These are phyloP conservation scores for Vitis hybrid DNA, from an alignment of 177 flowering plant genomes.

Conservation along the genomic window DNA sequence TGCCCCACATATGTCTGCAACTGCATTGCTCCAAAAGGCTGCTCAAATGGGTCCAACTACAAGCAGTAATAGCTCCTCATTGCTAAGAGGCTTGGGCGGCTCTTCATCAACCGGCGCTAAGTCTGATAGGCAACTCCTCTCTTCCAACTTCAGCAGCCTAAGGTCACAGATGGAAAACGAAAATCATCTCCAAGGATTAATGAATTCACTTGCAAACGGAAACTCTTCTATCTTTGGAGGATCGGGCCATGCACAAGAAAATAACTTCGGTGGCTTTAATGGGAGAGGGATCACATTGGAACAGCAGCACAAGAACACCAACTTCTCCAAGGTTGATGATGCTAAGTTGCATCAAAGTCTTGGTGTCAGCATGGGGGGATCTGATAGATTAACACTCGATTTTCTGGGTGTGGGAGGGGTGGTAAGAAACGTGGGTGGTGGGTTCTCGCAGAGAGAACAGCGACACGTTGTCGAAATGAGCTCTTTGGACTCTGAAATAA, in stretches of 20 bases:
- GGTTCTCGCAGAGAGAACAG: slow-evolving; percentile 21
- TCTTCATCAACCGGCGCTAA: slow-evolving; percentile 28
- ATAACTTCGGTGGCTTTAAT: slow-evolving; percentile 30
- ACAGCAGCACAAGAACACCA: slow-evolving; percentile 19
- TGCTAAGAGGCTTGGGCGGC: slow-evolving; percentile 47
- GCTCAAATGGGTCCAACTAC: slow-evolving; percentile 70
- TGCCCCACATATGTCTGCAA: slow-evolving; percentile 68
- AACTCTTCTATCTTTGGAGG: slow-evolving; percentile 41
- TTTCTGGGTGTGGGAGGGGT: slow-evolving; percentile 46
- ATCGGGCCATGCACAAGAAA: slow-evolving; percentile 24
- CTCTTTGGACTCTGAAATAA: slow-evolving; percentile 21
- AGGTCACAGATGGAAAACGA: slow-evolving; percentile 41
- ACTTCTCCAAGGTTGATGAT: slow-evolving; percentile 27
- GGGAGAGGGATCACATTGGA: slow-evolving; percentile 6
- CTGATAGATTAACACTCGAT: slow-evolving; percentile 46
- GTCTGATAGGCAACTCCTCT: slow-evolving; percentile 23
- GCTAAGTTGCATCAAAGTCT: slow-evolving; percentile 41
- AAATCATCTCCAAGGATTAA: slow-evolving; percentile 50
- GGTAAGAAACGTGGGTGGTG: slow-evolving; percentile 26
- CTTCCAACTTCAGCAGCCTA: slow-evolving; percentile 28
- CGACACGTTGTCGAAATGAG: slow-evolving; percentile 14
- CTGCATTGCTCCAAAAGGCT: slow-evolving; percentile 74
- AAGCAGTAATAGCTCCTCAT: slow-evolving; percentile 30
- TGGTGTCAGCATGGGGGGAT: slow-evolving; percentile 34
- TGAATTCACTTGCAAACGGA: slow-evolving; percentile 59